Base-by-base conservation (phyloP, 2,329 filamentous ascomycete genomes). In the Aspergillus vadensis region DNA sequence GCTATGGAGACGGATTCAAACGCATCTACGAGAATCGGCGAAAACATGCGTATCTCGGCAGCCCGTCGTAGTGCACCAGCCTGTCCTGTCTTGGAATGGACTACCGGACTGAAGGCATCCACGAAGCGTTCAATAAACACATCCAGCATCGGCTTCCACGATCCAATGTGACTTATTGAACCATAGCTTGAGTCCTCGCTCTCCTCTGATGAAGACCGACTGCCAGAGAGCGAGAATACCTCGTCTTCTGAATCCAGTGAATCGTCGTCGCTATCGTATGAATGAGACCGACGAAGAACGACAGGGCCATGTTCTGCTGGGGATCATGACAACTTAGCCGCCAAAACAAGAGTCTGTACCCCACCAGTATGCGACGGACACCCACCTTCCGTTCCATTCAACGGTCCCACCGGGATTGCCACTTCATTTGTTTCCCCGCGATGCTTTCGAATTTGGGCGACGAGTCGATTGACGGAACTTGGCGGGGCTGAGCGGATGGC, bases 31-130 rank as follows among this genome's bases (percentile, higher is more conserved):
- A 77, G 70, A 12, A 77, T 66, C 2, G 76, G 74, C 0, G 75
- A 77, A 39, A 77, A 77, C 74, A 77, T 77, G 52, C 76, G 73
- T 49, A 77, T 77, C 14, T 67, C 71, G 0, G 75, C 76, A 4
- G 74, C 76, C 12, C 71, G 70, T 36, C 76, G 72, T 17, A 77
- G 54, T 15, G 75, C 75, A 19, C 74, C 74, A 4, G 76, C 74
- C 19, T 69, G 70, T 4, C 75, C 75, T 4, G 71, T 67, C 30
- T 72, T 75, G 1, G 64, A 54, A 47, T 75, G 71, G 4, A 77
- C 74, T 41, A 76, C 63, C 1, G 76, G 76, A 55, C 75, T 77
- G 39, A 77, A 77, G 5, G 75, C 75, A 57, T 77, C 76, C 7
- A 77, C 69, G 32, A 77, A 77, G 4, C 75, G 74, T 53, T 75